Evolutionary conservation across 495 filamentous ascomycete genomes (phyloP).

Genomic region (Pyrenopolyporus hunteri): DNA sequence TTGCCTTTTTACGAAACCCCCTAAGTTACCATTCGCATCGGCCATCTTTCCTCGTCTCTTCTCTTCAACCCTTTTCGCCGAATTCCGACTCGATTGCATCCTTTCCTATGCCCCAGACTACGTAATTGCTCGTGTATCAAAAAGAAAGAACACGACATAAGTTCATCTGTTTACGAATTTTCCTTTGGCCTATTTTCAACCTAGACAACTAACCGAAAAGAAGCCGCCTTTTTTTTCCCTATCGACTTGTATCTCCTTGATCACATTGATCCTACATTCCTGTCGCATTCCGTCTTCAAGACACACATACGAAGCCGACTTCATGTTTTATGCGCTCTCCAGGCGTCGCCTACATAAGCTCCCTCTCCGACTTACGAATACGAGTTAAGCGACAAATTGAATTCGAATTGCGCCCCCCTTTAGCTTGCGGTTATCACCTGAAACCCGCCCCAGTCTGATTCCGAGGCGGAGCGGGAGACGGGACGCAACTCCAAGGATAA

Average conservation of each 20-base stretch:
- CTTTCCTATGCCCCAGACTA: neutral
- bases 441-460: neutral
- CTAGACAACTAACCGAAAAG: neutral
- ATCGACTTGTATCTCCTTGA: constrained; percentile 1
- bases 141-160: constrained; percentile 3
- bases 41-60: constrained; percentile 8
- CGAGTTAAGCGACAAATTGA: neutral
- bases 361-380: constrained; percentile 6
- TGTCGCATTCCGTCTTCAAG: constrained; percentile 22
- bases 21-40: constrained; percentile 9
- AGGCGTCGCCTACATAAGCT: constrained; percentile 1
- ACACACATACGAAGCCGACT: constrained; percentile 14
- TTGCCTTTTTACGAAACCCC: constrained; percentile 10
- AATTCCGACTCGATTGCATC: constrained; percentile 1
- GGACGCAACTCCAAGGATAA: neutral
- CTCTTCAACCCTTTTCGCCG: constrained; percentile 4
- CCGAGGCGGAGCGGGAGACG: constrained; percentile 4
- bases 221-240: neutral
- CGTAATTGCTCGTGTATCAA: constrained; percentile 3
- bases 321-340: constrained; percentile 29
- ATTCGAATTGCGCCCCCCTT: constrained; percentile 1
- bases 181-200: neutral
- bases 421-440: neutral
- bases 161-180: neutral
- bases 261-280: constrained; percentile 28